A percentile compares a stretch with the other conserved stretches of the same genome.
These are phyloP conservation scores for Xylariomycetidae sp. DNA, from an alignment of 2,329 filamentous ascomycete species.

Conservation along the genomic window DNA sequence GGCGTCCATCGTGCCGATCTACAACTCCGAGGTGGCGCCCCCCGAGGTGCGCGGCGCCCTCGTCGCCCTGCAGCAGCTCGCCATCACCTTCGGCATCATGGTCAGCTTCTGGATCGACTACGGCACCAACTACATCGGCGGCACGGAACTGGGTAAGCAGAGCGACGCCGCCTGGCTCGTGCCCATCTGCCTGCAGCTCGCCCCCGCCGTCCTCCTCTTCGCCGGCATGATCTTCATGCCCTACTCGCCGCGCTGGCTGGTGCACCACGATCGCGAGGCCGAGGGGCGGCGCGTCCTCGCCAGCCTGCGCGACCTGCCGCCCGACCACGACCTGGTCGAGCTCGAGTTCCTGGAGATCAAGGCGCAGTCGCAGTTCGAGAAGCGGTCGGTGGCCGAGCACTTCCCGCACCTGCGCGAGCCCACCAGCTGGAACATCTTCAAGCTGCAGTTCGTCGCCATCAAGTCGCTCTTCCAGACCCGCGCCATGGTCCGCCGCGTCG, in stretches of 20 bases:
- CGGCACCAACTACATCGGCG: conserved; percentile 63
- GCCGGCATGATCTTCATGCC: conserved; percentile 74
- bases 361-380: conserved; percentile 71
- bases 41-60: conserved; percentile 36
- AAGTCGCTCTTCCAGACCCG: conserved; percentile 57
- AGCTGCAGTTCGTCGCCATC: conserved; percentile 63
- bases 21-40: conserved; percentile 41
- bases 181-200: conserved; percentile 65
- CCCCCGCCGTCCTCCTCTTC: conserved; percentile 60
- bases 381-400: conserved; percentile 55
- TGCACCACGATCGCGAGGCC: conserved; percentile 56
- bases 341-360: conserved; percentile 81
- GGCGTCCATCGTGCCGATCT: conserved; percentile 59
- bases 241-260: conserved; percentile 69
- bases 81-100: conserved; percentile 57
- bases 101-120: conserved; percentile 59
- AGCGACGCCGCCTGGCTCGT: conserved; percentile 67
- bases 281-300: conserved; percentile 61
- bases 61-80: conserved; percentile 44
- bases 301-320: conserved; percentile 53
- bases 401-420: conserved; percentile 59
- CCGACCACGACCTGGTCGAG: conserved; percentile 62
- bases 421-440: conserved; percentile 58
- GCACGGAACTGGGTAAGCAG: conserved; percentile 37
- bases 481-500: conserved; percentile 61